These are phyloP conservation scores for Clarireedia monteithiana DNA, from an alignment of 2,329 filamentous ascomycete genomes.

Conservation along the genomic window DNA sequence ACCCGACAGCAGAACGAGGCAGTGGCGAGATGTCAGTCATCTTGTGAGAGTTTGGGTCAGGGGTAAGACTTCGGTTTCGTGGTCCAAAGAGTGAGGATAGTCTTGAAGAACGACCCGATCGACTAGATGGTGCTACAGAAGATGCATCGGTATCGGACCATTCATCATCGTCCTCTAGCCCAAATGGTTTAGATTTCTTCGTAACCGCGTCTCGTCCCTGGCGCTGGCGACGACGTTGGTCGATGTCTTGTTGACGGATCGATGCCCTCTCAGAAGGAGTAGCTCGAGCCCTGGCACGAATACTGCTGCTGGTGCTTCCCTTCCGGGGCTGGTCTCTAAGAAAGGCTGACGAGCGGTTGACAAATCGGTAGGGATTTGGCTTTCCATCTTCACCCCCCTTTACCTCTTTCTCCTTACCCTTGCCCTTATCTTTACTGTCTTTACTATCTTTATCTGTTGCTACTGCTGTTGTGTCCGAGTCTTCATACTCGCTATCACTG, in stretches of 20 bases:
- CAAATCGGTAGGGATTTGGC: neutral
- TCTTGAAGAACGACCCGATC: neutral
- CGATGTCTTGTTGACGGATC: conserved; percentile 1
- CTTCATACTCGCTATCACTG: too few species aligned
- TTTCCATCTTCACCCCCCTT: neutral
- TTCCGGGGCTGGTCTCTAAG: neutral
- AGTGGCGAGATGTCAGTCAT: neutral
- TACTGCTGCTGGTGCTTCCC: neutral
- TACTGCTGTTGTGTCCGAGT: too few species aligned
- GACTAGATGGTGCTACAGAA: neutral
- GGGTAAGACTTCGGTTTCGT: neutral
- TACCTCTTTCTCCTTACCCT: neutral
- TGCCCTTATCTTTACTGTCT: neutral
- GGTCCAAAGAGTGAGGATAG: conserved; percentile 3
- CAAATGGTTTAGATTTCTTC: neutral
- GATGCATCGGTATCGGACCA: conserved; percentile 3
- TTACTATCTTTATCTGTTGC: too few species aligned
- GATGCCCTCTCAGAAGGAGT: neutral
- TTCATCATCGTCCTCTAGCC: neutral
- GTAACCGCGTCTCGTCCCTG: neutral
- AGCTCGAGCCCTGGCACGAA: neutral
- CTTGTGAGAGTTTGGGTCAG: neutral
- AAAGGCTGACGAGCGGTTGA: neutral
- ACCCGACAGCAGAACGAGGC: neutral
- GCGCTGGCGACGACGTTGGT: neutral